These are phyloP conservation scores for Curvularia spicifera DNA, from an alignment of 2,329 filamentous ascomycete species.

Conservation along the genomic window DNA sequence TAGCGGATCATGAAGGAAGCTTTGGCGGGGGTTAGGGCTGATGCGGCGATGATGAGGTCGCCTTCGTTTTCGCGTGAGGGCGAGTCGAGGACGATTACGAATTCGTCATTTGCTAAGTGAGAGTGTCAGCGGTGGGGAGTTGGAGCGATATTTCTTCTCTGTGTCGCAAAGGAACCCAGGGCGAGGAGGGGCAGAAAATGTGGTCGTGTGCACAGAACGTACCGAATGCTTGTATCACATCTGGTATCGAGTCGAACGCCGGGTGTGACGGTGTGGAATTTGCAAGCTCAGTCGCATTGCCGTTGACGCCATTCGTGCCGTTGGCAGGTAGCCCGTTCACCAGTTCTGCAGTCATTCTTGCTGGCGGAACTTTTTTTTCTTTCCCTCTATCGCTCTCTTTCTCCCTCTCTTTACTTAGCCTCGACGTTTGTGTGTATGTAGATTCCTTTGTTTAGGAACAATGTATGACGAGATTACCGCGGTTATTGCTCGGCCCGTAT, in stretches of 20 bases:
- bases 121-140: slow-evolving; percentile 1
- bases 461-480: background rate
- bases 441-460: background rate
- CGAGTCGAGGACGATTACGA: slow-evolving; percentile 94
- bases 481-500: slow-evolving; percentile 3
- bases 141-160: background rate
- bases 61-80: slow-evolving; percentile 95
- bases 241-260: slow-evolving; percentile 56
- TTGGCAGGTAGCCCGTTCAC: slow-evolving; percentile 23
- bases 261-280: slow-evolving; percentile 43
- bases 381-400: background rate
- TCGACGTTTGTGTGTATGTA: background rate
- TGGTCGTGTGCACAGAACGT: slow-evolving; percentile 5
- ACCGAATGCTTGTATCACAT: slow-evolving; percentile 56
- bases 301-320: slow-evolving; percentile 28
- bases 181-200: background rate
- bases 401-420: background rate
- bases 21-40: slow-evolving; percentile 82
- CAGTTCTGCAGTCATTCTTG: slow-evolving; percentile 34
- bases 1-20: slow-evolving; percentile 97
- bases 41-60: slow-evolving; percentile 92
- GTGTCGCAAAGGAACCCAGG: slow-evolving; percentile 9
- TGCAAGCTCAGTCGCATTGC: slow-evolving; percentile 24
- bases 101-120: slow-evolving; percentile 68
- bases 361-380: slow-evolving; percentile 5